Conservation (phyloP, 768 basidiomycete species). For the Auricularia sp. region DNA sequence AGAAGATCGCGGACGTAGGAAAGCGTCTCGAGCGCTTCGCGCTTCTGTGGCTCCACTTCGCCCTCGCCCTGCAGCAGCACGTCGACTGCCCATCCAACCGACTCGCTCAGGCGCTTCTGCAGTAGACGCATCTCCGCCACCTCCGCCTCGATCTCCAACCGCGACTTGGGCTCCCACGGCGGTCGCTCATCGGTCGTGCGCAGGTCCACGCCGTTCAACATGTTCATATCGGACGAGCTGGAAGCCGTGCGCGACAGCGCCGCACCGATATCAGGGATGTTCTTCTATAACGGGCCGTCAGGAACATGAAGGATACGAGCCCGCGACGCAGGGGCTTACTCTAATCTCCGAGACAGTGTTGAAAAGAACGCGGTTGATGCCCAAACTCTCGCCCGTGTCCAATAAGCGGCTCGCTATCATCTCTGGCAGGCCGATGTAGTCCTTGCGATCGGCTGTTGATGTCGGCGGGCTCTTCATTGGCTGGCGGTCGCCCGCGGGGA, state of each 20-base stretch:
- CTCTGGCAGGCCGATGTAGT: constrained; percentile 54
- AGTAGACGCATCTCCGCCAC: constrained; percentile 41
- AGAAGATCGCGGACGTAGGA: constrained; percentile 71
- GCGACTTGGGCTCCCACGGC: constrained; percentile 58
- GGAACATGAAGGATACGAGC: constrained; percentile 8
- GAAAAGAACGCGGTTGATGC: constrained; percentile 77
- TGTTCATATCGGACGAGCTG: constrained; percentile 8
- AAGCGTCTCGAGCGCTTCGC: constrained; percentile 65
- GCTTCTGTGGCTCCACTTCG: constrained; percentile 29
- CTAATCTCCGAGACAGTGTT: constrained; percentile 69
- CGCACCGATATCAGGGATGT: constrained; percentile 74
- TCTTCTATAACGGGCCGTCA: constrained; percentile 42
- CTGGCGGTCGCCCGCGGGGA: not conserved
- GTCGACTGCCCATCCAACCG: constrained; percentile 68
- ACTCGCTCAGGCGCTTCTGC: constrained; percentile 57
- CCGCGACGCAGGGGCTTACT: constrained; percentile 30
- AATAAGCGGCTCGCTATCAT: constrained; percentile 60
- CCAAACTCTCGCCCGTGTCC: constrained; percentile 68
- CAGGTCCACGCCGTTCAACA: not conserved
- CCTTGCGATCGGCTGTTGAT: not conserved
- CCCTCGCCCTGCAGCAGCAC: constrained; percentile 48
- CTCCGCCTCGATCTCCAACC: constrained; percentile 64
- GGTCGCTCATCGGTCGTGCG: constrained; percentile 40
- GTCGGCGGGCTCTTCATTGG: constrained; percentile 4
- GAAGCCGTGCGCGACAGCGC: constrained; percentile 54